Evolutionary conservation across 2,329 filamentous ascomycete species (phyloP).

Genomic region (Aspergillus vadensis): DNA sequence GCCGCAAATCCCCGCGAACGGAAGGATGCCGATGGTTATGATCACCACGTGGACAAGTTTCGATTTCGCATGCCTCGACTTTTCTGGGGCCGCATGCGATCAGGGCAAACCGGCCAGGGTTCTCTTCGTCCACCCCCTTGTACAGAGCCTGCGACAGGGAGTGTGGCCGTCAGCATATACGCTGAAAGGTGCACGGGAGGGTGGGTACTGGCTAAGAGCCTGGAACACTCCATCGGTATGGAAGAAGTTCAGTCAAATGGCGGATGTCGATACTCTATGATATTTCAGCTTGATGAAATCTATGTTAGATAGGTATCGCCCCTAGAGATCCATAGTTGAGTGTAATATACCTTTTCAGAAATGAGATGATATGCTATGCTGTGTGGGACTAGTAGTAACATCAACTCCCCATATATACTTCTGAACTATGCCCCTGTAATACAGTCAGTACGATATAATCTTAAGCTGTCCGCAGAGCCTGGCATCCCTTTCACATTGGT

Average conservation of each 20-base stretch:
- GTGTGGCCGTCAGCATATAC: conserved; percentile 41
- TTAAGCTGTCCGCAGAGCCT: no score
- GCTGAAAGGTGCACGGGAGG: conserved; percentile 54
- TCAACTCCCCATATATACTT: no score
- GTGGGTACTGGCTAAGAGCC: background rate
- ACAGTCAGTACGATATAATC: no score
- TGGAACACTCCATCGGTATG: conserved; percentile 14
- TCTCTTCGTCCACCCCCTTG: background rate
- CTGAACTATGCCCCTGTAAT: no score
- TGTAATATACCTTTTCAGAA: no score
- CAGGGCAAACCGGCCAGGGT: background rate
- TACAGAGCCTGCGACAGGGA: background rate
- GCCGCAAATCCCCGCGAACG: background rate
- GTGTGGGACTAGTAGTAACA: no score
- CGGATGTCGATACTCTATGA: background rate
- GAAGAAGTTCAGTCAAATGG: background rate
- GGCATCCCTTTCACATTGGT: no score
- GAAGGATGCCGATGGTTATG: background rate
- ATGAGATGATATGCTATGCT: no score
- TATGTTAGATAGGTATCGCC: no score
- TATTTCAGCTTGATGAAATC: no score
- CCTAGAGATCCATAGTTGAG: no score
- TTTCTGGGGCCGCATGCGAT: background rate
- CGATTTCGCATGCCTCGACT: background rate
- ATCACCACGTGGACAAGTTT: conserved; percentile 5